Percentiles rank a stretch among this genome's conserved stretches.
Conservation (phyloP, 768 basidiomycete genomes). For the Boletellus sp. region DNA sequence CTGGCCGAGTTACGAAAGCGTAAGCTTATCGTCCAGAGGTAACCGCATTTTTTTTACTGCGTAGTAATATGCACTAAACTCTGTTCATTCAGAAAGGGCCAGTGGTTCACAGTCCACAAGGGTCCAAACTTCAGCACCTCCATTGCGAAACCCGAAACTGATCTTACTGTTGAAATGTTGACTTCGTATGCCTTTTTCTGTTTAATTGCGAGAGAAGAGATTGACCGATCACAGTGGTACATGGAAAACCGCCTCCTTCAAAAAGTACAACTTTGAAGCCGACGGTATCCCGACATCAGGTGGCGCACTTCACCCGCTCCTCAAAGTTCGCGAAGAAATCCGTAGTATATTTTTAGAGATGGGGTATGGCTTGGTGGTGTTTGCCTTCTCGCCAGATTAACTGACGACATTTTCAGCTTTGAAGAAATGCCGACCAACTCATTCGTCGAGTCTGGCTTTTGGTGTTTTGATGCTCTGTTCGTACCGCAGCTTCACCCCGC, state of each 20-base stretch:
- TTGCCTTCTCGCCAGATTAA: not conserved
- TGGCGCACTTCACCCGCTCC: slow-evolving; percentile 91
- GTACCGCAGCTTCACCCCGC: slow-evolving; percentile 99
- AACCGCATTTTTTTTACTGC: not conserved
- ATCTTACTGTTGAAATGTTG: slow-evolving; percentile 94
- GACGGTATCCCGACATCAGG: slow-evolving; percentile 87
- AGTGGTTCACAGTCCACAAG: slow-evolving; percentile 90
- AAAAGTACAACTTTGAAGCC: slow-evolving; percentile 98
- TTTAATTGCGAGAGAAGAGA: not conserved
- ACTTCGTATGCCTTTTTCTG: slow-evolving; percentile 57
- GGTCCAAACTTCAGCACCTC: slow-evolving; percentile 87
- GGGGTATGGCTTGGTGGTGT: slow-evolving; percentile 60
- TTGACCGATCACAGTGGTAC: slow-evolving; percentile 57
- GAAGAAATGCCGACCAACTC: slow-evolving; percentile 97
- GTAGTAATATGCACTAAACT: slow-evolving; percentile 2
- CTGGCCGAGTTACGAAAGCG: slow-evolving; percentile 88
- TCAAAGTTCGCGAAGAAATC: slow-evolving; percentile 98
- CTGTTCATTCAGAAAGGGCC: slow-evolving; percentile 66
- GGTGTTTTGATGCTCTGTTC: slow-evolving; percentile 98
- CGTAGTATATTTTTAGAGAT: slow-evolving; percentile 98
- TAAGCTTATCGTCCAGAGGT: slow-evolving; percentile 86
- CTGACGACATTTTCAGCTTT: slow-evolving; percentile 54
- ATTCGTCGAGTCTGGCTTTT: slow-evolving; percentile 97
- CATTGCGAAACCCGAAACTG: slow-evolving; percentile 90
- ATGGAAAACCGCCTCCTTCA: slow-evolving; percentile 92